These are phyloP conservation scores for Fusarium chuoi DNA, from an alignment of 2,329 filamentous ascomycete species.

Conservation along the genomic window DNA sequence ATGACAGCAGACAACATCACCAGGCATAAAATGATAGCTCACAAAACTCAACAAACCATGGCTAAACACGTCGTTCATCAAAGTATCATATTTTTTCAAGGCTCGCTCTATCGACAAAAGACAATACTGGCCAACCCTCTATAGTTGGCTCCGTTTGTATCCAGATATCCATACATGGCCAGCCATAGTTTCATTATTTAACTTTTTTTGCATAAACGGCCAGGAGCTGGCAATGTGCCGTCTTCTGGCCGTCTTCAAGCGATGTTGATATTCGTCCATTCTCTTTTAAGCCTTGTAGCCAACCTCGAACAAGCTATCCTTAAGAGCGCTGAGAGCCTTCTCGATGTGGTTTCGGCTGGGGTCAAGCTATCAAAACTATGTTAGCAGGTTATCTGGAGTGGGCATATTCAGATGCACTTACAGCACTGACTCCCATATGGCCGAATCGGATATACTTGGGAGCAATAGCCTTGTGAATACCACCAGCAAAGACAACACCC, in stretches of 20 bases:
- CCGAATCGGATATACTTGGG: conserved; percentile 94
- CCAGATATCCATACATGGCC: conserved; percentile 18
- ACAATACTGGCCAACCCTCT: conserved; percentile 17
- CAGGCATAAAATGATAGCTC: conserved; percentile 3
- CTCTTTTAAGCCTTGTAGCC: conserved; percentile 63
- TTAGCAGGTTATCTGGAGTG: conserved; percentile 31
- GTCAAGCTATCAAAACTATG: conserved; percentile 66
- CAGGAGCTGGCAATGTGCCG: background rate
- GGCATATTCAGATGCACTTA: conserved; percentile 53
- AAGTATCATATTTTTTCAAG: conserved; percentile 19
- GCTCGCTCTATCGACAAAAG: conserved; percentile 26
- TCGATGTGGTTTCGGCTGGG: conserved; percentile 83
- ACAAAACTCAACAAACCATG: conserved; percentile 3
- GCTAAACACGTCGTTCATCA: conserved; percentile 2
- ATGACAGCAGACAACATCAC: background rate
- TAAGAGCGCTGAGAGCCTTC: conserved; percentile 81
- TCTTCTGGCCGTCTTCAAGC: background rate
- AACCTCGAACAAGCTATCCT: conserved; percentile 77
- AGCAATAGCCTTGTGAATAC: conserved; percentile 95
- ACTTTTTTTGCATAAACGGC: background rate
- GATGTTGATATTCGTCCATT: background rate
- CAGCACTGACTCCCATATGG: conserved; percentile 95
- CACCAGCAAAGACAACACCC: conserved; percentile 93
- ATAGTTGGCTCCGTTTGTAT: conserved; percentile 22
- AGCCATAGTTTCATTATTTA: conserved; percentile 27